Base-by-base conservation (phyloP, 805 yeast genomes). In the Metschnikowia vanudenii region DNA sequence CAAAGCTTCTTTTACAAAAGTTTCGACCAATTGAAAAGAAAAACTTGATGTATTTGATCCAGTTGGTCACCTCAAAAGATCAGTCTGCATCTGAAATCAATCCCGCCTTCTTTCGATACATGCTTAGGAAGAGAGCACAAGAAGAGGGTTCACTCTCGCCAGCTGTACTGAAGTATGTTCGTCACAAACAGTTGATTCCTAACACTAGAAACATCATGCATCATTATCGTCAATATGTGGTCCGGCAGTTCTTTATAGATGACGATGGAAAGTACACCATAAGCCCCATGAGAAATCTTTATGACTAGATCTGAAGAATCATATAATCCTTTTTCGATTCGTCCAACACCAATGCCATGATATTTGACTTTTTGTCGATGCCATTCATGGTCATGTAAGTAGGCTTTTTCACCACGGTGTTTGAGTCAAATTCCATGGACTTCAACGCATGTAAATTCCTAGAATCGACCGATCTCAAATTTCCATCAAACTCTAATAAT, bases 281-380 rank as follows among this genome's bases (percentile, higher is more conserved):
- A 55, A 61, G 64, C 42, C 57, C 64, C 43, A 54, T 64, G 57
- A 49, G 52, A 12, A 58, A 64, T 40, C 61, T 58, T 41, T 65
- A 61, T 51, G 60, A 55, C 58, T 65, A 45, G 71, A 55, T 70
- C 75, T 62, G 63, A 31, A 75, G 59, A 13, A 74, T 65, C 22
- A 62, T 51, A 52, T 74, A 76, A 42, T 69, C 64, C 49, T 67
- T 72, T 41, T 60, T 69, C 20, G 69, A 56, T 8, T 58, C 51
- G 50, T 75, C 80, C 30, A 77, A 49, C 13, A 78, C 48, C 48
- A 76, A 71, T 5, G 72, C 76, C 35, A 63, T 58, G 12, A 31
- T 38, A 9, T 39, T 39, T 0, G 61, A 48, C 20, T 63, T 56
- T 3, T 48, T 31, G 2, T 48, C 47, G n/a, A 42, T 34, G 6